These are phyloP conservation scores for Chenopodium suecicum DNA, from an alignment of 148 eudicot species.

Conservation along the genomic window DNA sequence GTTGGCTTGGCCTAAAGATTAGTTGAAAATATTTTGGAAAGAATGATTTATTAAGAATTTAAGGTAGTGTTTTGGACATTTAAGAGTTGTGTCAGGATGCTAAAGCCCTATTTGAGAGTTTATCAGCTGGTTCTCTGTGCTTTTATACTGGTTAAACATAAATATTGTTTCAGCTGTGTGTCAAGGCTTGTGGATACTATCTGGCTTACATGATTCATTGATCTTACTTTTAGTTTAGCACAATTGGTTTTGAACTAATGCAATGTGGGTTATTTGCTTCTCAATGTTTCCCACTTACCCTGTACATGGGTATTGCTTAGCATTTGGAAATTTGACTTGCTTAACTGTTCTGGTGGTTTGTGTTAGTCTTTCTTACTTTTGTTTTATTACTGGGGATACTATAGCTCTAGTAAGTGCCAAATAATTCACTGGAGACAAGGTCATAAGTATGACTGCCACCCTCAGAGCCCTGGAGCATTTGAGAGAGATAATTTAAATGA, in stretches of 20 bases:
- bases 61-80: background rate
- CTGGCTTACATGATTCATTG: background rate
- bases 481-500: slow-evolving; percentile 25
- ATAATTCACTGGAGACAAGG: slow-evolving; percentile 40
- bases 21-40: background rate
- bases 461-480: slow-evolving; percentile 10
- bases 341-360: background rate
- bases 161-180: background rate
- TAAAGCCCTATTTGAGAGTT: background rate
- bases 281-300: background rate
- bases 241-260: background rate
- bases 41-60: background rate
- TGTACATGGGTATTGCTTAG: background rate
- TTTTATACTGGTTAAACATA: background rate
- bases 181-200: background rate
- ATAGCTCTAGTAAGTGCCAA: slow-evolving; percentile 42
- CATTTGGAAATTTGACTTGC: background rate
- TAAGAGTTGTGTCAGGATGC: background rate
- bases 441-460: slow-evolving; percentile 34
- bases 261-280: background rate
- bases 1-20: background rate
- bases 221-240: background rate
- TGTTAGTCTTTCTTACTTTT: background rate
- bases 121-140: background rate
- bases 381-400: slow-evolving; percentile 3